phyloP scores from a whole-genome alignment of 768 basidiomycete species.

The Termitomyces sp. region DNA sequence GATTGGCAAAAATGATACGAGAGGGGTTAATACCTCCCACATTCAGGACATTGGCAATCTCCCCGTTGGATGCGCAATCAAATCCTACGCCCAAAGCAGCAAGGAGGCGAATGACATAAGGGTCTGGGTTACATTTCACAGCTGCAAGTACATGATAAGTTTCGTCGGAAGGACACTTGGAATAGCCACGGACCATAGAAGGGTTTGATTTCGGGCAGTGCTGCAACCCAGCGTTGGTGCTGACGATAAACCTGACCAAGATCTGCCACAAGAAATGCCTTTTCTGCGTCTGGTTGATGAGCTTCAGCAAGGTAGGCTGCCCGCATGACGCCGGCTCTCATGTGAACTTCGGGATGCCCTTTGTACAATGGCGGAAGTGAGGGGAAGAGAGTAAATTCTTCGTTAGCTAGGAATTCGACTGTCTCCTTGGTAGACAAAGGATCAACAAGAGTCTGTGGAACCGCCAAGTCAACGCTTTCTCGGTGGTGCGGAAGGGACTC shows the following conservation, averaged over 20 bases:
- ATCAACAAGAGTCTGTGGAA: slow-evolving; percentile 25
- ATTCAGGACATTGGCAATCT: slow-evolving; percentile 75
- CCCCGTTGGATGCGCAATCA: slow-evolving; percentile 94
- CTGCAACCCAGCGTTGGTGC: slow-evolving; percentile 72
- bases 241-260: slow-evolving; percentile 82
- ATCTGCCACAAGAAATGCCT: slow-evolving; percentile 95
- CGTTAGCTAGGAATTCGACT: slow-evolving; percentile 15
- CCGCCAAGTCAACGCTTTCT: slow-evolving; percentile 45
- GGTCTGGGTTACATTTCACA: slow-evolving; percentile 98
- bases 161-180: background rate
- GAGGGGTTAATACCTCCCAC: slow-evolving; percentile 71
- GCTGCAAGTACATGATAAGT: slow-evolving; percentile 42
- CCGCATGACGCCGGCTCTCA: slow-evolving; percentile 68
- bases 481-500: background rate
- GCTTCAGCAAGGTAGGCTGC: slow-evolving; percentile 47
- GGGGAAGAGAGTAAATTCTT: slow-evolving; percentile 43
- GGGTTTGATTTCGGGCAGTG: slow-evolving; percentile 79
- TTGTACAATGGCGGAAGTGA: slow-evolving; percentile 61
- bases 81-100: slow-evolving; percentile 89
- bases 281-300: slow-evolving; percentile 71
- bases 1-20: slow-evolving; percentile 95
- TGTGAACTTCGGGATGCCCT: slow-evolving; percentile 69
- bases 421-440: slow-evolving; percentile 46
- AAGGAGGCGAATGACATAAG: slow-evolving; percentile 85
- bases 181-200: slow-evolving; percentile 73